Percentiles rank a stretch among this genome's conserved stretches.
Conservation (phyloP, 1,139 yeast species). For the Kodamaea arcana region DNA sequence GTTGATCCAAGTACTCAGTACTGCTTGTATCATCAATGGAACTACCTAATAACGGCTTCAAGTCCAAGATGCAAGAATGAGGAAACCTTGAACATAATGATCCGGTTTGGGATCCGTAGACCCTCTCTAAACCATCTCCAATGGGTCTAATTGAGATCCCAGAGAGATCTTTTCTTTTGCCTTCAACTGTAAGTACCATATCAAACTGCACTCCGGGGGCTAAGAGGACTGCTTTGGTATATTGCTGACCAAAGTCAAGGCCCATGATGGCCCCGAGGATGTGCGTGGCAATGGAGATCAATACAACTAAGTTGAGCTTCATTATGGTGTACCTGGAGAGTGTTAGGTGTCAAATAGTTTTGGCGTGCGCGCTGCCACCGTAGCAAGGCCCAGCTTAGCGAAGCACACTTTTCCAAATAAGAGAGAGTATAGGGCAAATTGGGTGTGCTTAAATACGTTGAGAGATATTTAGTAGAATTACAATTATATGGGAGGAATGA, state of each 20-base stretch:
- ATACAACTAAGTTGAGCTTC: conserved; percentile 7
- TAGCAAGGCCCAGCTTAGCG: too few relatives aligned
- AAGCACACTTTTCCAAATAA: too few relatives aligned
- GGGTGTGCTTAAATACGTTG: too few relatives aligned
- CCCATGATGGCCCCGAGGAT: conserved; percentile 67
- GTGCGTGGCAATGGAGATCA: conserved; percentile 11
- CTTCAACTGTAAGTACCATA: conserved; percentile 81
- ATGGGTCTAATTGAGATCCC: conserved; percentile 63
- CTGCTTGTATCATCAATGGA: conserved; percentile 46
- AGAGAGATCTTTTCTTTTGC: conserved; percentile 82
- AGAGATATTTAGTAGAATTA: too few relatives aligned
- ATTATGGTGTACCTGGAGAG: not conserved
- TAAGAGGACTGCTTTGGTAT: conserved; percentile 79
- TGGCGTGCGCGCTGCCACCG: too few relatives aligned
- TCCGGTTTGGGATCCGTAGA: conserved; percentile 75
- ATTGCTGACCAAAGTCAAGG: conserved; percentile 86
- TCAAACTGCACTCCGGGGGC: conserved; percentile 92
- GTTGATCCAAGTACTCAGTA: conserved; percentile 43
- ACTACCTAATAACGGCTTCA: conserved; percentile 71
- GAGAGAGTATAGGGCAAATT: too few relatives aligned
- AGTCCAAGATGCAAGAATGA: conserved; percentile 57
- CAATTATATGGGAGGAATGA: too few relatives aligned
- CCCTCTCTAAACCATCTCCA: conserved; percentile 54
- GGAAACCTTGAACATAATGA: conserved; percentile 75
- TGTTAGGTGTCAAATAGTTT: not conserved